Base-by-base conservation (phyloP, 495 filamentous ascomycete species). In the Aspergillus nidulans region DNA sequence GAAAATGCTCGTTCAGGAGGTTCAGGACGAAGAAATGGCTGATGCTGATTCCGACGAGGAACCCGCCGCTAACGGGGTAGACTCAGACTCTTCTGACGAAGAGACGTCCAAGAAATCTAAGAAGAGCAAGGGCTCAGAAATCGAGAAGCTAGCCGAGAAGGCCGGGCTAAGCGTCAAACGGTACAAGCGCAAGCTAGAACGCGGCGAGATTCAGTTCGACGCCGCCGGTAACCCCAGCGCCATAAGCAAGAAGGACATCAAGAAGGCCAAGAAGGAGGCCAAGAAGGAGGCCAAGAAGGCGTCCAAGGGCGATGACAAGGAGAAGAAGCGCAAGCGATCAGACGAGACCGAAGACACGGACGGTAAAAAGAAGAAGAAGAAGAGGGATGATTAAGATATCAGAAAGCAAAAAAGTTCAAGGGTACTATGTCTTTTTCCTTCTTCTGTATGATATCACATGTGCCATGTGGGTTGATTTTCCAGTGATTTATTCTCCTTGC, bases 211-310 rank as follows among this genome's bases (percentile, higher is more conserved):
- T 54, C 70, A 75, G 58, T 77, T 87, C 55, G 73, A 75, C 52
- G 65, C 69, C 7, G 77, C 81, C 41, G 85, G 85, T 32, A 83
- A 74, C 51, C 83, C 85, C 8, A 69, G 77, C 49, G 66, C 84
- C n/a, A 54, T 84, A 55, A 85, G 81, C 69, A 88, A 89, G 77
- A 90, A 90, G 73, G 85, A 86, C 50, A 67, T 87, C 55, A 90
- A 90, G 80, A 88, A 86, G 75, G 76, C 80, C 56, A 85, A 83
- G 79, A 87, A 86, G 72, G 77, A 77, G 19, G 77, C 77, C 59
- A 80, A 81, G 65, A 87, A 86, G 72, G 77, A 77, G 19, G 77
- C 77, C 59, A 80, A 81, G 65, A 84, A 86, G 68, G 70, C 70
- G 5, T 52, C 63, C 56, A 78, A 79, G 65, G 75, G 73, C 40